These are phyloP conservation scores for Mycena olivaceomarginata DNA, from an alignment of 768 basidiomycete genomes.

Conservation along the genomic window DNA sequence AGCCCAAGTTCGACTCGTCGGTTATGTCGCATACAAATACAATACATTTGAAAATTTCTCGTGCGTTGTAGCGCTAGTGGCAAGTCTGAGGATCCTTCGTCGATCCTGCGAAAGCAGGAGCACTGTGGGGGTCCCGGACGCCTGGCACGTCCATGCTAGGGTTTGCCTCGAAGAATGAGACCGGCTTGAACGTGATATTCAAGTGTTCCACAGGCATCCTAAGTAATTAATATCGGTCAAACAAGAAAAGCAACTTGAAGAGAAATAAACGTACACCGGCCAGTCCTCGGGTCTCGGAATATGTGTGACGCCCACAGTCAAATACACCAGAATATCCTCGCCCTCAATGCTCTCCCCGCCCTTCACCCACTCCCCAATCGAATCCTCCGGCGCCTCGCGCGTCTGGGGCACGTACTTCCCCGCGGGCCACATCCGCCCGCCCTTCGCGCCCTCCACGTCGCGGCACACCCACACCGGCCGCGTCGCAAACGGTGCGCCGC, in stretches of 20 bases:
- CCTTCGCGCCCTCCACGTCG: conserved; percentile 78
- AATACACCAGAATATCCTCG: conserved; percentile 87
- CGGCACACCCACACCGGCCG: conserved; percentile 89
- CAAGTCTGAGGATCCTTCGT: neutral
- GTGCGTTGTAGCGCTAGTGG: conserved; percentile 1
- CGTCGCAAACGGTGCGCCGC: conserved; percentile 80
- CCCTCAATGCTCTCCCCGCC: conserved; percentile 79
- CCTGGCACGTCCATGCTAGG: conserved; percentile 94
- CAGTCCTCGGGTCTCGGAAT: conserved; percentile 92
- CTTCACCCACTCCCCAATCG: conserved; percentile 83
- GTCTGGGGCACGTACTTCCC: conserved; percentile 93
- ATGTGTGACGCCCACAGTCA: conserved; percentile 89
- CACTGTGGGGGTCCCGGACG: conserved; percentile 78
- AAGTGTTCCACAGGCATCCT: conserved; percentile 92
- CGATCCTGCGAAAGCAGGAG: conserved; percentile 69
- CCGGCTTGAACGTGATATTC: conserved; percentile 84
- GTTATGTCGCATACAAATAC: no score
- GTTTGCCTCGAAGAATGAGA: conserved; percentile 90
- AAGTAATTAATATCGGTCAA: conserved; percentile 29
- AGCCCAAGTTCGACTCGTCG: no score
- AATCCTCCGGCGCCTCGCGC: conserved; percentile 81
- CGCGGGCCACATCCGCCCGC: conserved; percentile 85
- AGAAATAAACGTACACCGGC: conserved; percentile 80
- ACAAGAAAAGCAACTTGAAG: neutral
- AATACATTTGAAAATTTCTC: no score